phyloP scores from a whole-genome alignment of 345 rosid genomes.

The Corchorus olitorius region DNA sequence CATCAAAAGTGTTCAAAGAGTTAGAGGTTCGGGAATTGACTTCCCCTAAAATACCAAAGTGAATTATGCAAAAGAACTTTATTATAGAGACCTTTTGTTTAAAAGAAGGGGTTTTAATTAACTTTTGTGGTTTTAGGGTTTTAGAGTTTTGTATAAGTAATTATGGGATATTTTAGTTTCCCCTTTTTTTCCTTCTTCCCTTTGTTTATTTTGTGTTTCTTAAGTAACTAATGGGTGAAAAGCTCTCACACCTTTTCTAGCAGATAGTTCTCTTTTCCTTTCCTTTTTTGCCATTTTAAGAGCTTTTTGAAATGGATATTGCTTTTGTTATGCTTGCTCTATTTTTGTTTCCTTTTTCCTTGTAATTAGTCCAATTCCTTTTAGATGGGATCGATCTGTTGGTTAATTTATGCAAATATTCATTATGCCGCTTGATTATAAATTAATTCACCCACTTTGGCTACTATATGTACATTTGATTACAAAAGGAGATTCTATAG shows the following conservation, averaged over 20 bases:
- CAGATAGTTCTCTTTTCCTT: slow-evolving; percentile 5
- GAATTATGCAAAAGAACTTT: slow-evolving; percentile 6
- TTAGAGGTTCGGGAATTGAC: slow-evolving; percentile 93
- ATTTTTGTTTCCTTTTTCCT: not conserved
- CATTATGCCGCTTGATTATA: not conserved
- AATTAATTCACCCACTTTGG: no score
- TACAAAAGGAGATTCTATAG: no score
- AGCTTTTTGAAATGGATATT: slow-evolving; percentile 14
- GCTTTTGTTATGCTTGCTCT: not conserved
- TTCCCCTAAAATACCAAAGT: slow-evolving; percentile 32
- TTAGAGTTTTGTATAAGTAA: slow-evolving; percentile 21
- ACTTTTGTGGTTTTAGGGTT: slow-evolving; percentile 18
- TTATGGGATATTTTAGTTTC: slow-evolving; percentile 1
- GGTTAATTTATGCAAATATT: not conserved
- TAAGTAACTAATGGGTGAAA: slow-evolving; percentile 17
- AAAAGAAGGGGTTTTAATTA: not conserved
- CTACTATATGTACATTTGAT: no score
- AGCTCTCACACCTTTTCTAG: slow-evolving; percentile 10
- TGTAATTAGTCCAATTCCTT: not conserved
- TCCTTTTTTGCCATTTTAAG: slow-evolving; percentile 5
- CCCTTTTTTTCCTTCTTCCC: slow-evolving; percentile 18
- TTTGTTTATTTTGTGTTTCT: slow-evolving; percentile 24
- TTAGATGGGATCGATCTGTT: no score
- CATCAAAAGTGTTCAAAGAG: slow-evolving; percentile 24
- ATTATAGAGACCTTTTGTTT: not conserved